Percentiles rank a stretch among this genome's conserved stretches.
Conservation (phyloP, 352 stramenopile species). For the Globisporangium paddicum region DNA sequence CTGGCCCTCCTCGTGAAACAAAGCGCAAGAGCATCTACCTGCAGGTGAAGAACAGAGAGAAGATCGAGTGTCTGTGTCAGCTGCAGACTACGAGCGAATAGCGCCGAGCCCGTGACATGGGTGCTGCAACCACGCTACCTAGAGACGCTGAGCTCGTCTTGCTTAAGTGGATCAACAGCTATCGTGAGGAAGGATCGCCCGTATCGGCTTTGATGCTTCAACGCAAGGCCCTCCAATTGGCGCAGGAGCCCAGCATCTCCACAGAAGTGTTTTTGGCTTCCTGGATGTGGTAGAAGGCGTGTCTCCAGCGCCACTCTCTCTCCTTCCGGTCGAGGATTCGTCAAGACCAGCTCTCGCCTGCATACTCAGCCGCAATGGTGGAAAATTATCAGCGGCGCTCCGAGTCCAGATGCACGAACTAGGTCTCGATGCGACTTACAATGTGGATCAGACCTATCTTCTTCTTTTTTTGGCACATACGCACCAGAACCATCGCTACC, state of each 20-base stretch:
- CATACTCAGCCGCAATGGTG: not conserved
- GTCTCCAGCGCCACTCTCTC: constrained; percentile 1
- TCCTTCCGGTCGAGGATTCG: not conserved
- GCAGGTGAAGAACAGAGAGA: constrained; percentile 2
- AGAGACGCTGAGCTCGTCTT: not conserved
- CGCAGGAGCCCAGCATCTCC: not conserved
- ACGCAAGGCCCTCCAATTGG: not conserved
- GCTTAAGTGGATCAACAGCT: not conserved
- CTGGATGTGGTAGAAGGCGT: constrained; percentile 1
- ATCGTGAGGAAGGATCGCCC: not conserved
- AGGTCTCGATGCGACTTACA: constrained; percentile 9
- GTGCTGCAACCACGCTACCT: not conserved
- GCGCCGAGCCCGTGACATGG: not conserved
- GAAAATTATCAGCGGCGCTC: not conserved
- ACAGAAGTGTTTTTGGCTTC: not conserved
- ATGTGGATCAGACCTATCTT: too few species aligned
- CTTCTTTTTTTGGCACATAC: constrained; percentile 26
- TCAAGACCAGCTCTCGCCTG: not conserved
- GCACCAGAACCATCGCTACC: constrained; percentile 11
- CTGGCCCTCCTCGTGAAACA: not conserved
- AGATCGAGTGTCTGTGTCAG: not conserved
- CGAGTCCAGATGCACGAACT: not conserved
- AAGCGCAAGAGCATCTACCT: constrained; percentile 11
- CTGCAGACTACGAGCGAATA: not conserved
- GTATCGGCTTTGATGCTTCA: not conserved